Evolutionary conservation across 108 stramenopile species (phyloP).

Genomic region (Cyclotella baltica): DNA sequence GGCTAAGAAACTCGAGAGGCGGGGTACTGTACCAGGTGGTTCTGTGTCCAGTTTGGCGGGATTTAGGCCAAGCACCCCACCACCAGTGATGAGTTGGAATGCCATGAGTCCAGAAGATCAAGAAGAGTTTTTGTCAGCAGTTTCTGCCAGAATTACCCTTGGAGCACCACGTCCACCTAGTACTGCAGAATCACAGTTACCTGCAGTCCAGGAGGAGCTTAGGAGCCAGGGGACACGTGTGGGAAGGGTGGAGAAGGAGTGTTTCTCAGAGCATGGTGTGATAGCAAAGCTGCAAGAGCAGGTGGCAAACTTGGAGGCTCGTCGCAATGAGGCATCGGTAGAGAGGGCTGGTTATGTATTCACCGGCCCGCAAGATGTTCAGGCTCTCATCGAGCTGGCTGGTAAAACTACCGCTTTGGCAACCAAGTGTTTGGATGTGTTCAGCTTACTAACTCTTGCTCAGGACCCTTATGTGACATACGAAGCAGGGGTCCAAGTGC

Average conservation of each 20-base stretch:
- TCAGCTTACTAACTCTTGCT: background rate
- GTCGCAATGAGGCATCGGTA: background rate
- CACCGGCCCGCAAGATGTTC: background rate
- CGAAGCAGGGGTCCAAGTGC: background rate
- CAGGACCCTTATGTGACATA: slow-evolving; percentile 3
- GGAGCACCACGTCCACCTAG: too few relatives aligned
- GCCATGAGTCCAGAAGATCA: background rate
- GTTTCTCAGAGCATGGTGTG: background rate
- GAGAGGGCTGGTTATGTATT: slow-evolving; percentile 1
- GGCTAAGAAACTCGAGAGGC: too few relatives aligned
- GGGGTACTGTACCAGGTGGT: background rate
- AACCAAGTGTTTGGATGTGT: background rate
- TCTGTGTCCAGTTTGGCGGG: background rate
- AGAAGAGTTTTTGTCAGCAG: background rate
- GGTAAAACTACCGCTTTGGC: background rate
- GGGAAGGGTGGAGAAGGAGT: background rate
- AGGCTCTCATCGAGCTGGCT: background rate
- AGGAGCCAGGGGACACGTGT: background rate
- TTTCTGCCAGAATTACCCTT: background rate
- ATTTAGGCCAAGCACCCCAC: background rate
- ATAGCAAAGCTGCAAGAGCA: background rate
- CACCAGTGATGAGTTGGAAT: background rate
- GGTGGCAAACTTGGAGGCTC: background rate
- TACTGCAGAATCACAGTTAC: background rate
- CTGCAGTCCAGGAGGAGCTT: background rate